Conservation (phyloP, 805 yeast species). For the Hyphopichia homilentoma region DNA sequence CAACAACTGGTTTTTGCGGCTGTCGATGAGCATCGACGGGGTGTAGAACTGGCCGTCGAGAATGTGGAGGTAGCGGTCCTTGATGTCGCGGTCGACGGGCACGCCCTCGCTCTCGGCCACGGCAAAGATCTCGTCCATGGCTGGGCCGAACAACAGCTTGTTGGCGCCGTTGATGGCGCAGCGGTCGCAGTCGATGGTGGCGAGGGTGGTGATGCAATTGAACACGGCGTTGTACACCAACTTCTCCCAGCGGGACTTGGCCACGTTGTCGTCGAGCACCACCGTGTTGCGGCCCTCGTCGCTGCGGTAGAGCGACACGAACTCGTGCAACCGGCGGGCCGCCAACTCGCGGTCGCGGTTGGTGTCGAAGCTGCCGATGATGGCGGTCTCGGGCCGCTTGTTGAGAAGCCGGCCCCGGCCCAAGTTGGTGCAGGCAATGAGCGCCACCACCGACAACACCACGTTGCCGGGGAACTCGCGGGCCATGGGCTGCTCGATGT, state of each 20-base stretch:
- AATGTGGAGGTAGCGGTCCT: slow-evolving; percentile 48
- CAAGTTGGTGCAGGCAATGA: slow-evolving; percentile 31
- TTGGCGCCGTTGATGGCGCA: slow-evolving; percentile 33
- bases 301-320: slow-evolving; percentile 26
- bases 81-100: slow-evolving; percentile 46
- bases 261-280: slow-evolving; percentile 24
- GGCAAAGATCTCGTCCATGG: slow-evolving; percentile 62
- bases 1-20: slow-evolving; percentile 31
- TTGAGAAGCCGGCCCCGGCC: slow-evolving; percentile 15
- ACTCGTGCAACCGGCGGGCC: slow-evolving; percentile 13
- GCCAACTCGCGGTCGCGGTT: slow-evolving; percentile 9
- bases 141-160: slow-evolving; percentile 41
- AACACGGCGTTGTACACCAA: slow-evolving; percentile 33
- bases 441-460: slow-evolving; percentile 33
- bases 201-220: slow-evolving; percentile 33
- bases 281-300: slow-evolving; percentile 22
- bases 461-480: slow-evolving; percentile 28
- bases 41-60: slow-evolving; percentile 40
- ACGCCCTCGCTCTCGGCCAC: slow-evolving; percentile 71
- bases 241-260: slow-evolving; percentile 37
- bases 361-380: slow-evolving; percentile 20
- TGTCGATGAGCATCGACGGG: slow-evolving; percentile 41
- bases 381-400: slow-evolving; percentile 16
- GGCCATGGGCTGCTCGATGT: slow-evolving; percentile 30
- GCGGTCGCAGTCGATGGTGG: slow-evolving; percentile 30